Base-by-base conservation (phyloP, 495 filamentous ascomycete genomes). In the Articulospora tetracladia region DNA sequence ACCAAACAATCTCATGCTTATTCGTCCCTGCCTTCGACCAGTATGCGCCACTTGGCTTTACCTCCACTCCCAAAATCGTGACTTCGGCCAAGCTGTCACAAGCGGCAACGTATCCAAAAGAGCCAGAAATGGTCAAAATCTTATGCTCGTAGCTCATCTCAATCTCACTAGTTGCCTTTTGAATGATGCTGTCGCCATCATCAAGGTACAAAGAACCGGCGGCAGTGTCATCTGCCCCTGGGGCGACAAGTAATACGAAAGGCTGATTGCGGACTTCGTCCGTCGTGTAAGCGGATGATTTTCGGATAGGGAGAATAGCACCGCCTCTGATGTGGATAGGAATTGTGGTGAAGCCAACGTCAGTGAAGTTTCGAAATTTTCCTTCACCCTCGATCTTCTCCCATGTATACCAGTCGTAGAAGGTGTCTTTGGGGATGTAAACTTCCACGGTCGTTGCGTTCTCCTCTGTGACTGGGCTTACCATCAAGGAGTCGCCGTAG, bases 401-500 rank as follows among this genome's bases (percentile, higher is more conserved):
- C 72, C 87, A 93, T 60, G 88, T 88, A 68, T 91, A 93, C 74
- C 97, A 97, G 69, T 97, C 88, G 69, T 90, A 97, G 77, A 97
- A 98, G 55, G 85, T 84, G 61, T 85, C 82, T 58, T 95, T 90
- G 8, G 92, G 85, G 48, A 97, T 79, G 71, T 95, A 97, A 49
- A 97, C 81, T 36, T 88, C 83, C 0, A 84, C 82, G 11, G 78
- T 80, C 20, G 79, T 81, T 12, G 85, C 80, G 59, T 83, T 85
- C 72, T 96, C 84, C 26, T 83, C 77, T 10, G 89, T 85, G 11
- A 97, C 86, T 0, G 93, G 93, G 72, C 93, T 96, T 34, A 79
- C 88, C 1, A 98, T 83, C 24, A 97, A 76, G 0, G 88, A 92
- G 30, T 78, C 78, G 39, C 88, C 93, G 26, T 97, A 75, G 66